Conservation (phyloP, 371 early-diverging fungal species). For the Thermomucor indicae-seudaticae region DNA sequence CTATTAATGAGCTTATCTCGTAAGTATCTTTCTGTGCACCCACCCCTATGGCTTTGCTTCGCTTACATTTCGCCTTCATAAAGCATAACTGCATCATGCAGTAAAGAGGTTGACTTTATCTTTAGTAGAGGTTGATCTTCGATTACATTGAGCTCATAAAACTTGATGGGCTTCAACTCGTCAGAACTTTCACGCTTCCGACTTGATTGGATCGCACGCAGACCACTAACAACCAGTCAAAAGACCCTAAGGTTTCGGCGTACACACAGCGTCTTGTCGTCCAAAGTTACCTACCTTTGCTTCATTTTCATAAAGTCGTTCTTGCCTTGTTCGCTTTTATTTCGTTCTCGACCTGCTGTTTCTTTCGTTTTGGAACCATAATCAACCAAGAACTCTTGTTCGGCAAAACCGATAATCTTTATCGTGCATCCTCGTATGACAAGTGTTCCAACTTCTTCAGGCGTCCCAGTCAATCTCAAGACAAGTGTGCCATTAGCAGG, state of each 20-base stretch:
- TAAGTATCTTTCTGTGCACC: neutral
- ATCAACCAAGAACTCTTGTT: constrained; percentile 65
- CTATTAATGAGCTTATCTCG: constrained; percentile 12
- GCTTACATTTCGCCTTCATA: constrained; percentile 78
- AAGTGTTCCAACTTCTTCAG: constrained; percentile 56
- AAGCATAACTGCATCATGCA: constrained; percentile 71
- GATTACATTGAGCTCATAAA: constrained; percentile 60
- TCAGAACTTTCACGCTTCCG: constrained; percentile 18
- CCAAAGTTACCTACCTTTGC: constrained; percentile 20
- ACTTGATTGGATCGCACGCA: constrained; percentile 21
- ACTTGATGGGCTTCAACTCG: constrained; percentile 24
- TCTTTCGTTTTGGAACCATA: constrained; percentile 31
- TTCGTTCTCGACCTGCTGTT: constrained; percentile 27
- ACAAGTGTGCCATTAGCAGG: constrained; percentile 60
- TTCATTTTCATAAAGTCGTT: constrained; percentile 34
- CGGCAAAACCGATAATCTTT: constrained; percentile 67
- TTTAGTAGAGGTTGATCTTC: constrained; percentile 66
- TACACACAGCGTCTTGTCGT: too few relatives aligned
- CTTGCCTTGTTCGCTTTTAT: constrained; percentile 40
- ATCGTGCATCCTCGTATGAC: constrained; percentile 64
- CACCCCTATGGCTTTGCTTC: constrained; percentile 11
- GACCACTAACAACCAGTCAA: constrained; percentile 19
- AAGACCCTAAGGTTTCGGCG: neutral
- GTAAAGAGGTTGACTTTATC: constrained; percentile 51
- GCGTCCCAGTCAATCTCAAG: constrained; percentile 61